These are phyloP conservation scores for Clarkia xantiana DNA, from an alignment of 345 rosid genomes.

Conservation along the genomic window DNA sequence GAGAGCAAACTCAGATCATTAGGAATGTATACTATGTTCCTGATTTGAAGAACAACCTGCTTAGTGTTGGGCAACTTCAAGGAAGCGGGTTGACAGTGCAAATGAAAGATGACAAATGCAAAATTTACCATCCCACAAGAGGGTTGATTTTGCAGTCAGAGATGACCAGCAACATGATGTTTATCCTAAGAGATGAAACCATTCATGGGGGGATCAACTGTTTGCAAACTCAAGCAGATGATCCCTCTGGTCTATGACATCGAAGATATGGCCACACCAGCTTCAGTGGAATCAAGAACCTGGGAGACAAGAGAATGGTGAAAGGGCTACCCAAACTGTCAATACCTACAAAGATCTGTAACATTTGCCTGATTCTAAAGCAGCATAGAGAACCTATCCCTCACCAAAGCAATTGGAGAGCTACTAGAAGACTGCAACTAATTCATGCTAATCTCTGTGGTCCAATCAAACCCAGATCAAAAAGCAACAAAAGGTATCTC, in stretches of 20 bases:
- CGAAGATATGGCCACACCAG: neutral
- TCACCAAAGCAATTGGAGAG: neutral
- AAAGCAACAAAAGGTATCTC: neutral
- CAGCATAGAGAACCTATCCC: neutral
- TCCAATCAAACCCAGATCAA: neutral
- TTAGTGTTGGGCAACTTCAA: too few species aligned
- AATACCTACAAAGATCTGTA: neutral
- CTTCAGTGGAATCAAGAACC: neutral
- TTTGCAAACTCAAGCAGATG: neutral
- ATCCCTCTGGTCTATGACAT: neutral
- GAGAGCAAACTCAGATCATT: too few species aligned
- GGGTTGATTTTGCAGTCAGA: too few species aligned
- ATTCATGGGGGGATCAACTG: neutral
- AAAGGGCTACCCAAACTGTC: neutral
- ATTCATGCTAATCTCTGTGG: neutral
- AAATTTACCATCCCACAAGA: too few species aligned
- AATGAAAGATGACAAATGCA: too few species aligned
- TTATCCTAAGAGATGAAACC: neutral
- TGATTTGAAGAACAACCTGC: too few species aligned
- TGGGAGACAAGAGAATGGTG: conserved; percentile 2
- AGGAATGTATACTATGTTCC: too few species aligned
- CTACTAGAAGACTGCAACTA: neutral
- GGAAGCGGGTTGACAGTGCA: too few species aligned
- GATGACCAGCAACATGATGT: neutral
- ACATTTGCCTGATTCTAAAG: neutral